A percentile compares a stretch with the other conserved stretches of the same genome.
Conservation (phyloP, 495 filamentous ascomycete species). For the Daldinia decipiens region DNA sequence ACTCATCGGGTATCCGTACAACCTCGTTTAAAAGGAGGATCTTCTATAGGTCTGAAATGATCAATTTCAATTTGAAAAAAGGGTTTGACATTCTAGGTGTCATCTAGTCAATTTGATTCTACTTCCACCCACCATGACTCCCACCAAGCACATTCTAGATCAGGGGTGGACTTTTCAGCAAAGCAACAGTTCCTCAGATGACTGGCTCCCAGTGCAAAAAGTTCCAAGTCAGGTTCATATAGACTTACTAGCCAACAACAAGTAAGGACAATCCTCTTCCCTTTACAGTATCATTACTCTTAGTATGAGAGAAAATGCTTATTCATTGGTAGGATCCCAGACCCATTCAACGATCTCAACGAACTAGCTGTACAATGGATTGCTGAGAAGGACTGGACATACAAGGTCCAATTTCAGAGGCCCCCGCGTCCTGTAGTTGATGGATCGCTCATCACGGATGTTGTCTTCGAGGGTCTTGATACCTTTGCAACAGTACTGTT, state of each 20-base stretch:
- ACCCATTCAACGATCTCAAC: slow-evolving; percentile 75
- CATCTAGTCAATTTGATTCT: background rate
- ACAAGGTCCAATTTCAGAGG: slow-evolving; percentile 52
- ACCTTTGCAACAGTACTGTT: slow-evolving; percentile 70
- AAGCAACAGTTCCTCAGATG: slow-evolving; percentile 16
- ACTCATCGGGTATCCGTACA: background rate
- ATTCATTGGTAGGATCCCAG: slow-evolving; percentile 56
- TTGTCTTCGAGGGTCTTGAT: slow-evolving; percentile 73
- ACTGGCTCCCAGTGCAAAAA: slow-evolving; percentile 43
- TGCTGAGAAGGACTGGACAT: slow-evolving; percentile 72
- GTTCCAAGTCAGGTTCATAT: slow-evolving; percentile 47
- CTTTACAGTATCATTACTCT: background rate
- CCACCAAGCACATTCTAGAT: slow-evolving; percentile 32
- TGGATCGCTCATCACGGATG: slow-evolving; percentile 50
- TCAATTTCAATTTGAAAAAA: background rate
- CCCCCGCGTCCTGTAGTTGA: slow-evolving; percentile 62
- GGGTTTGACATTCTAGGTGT: background rate
- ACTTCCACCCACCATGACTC: slow-evolving; percentile 24
- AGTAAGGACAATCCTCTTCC: slow-evolving; percentile 24
- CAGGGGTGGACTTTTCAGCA: slow-evolving; percentile 44
- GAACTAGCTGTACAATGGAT: slow-evolving; percentile 75
- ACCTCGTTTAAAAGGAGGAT: background rate
- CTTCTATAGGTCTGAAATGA: background rate
- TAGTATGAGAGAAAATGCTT: slow-evolving; percentile 20
- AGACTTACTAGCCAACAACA: slow-evolving; percentile 43